Evolutionary conservation across 2,329 filamentous ascomycete genomes (phyloP).

Genomic region (Reticulascus tulasneorum): DNA sequence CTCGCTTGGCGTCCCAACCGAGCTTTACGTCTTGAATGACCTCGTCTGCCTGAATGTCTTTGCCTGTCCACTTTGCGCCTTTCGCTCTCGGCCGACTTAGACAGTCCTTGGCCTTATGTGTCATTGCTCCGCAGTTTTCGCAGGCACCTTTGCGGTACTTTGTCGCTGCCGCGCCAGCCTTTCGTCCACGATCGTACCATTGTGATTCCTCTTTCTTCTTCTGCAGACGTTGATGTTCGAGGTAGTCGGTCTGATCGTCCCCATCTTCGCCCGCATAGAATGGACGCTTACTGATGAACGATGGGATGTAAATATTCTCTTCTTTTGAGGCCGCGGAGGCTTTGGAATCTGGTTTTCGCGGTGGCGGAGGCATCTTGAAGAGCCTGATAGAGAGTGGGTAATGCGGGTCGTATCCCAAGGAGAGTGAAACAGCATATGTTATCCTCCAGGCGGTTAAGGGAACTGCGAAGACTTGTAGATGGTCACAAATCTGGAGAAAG

Average conservation of each 20-base stretch:
- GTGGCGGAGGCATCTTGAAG: constrained; percentile 19
- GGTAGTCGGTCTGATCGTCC: constrained; percentile 75
- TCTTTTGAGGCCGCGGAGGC: constrained; percentile 60
- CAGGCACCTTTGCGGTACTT: constrained; percentile 98
- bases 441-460: no score
- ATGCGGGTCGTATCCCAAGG: no score
- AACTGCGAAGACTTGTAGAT: no score
- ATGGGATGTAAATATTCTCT: constrained; percentile 97
- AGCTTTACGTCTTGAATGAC: constrained; percentile 78
- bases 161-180: constrained; percentile 79
- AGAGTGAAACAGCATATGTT: no score
- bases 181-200: constrained; percentile 92
- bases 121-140: constrained; percentile 97
- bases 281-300: constrained; percentile 96
- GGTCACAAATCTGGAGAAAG: no score
- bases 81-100: constrained; percentile 81
- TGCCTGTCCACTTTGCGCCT: constrained; percentile 88
- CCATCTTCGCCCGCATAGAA: constrained; percentile 87
- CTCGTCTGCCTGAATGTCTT: constrained; percentile 91
- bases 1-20: constrained; percentile 95
- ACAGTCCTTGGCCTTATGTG: constrained; percentile 93
- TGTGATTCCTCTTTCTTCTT: constrained; percentile 71
- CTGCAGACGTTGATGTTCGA: constrained; percentile 90
- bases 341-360: constrained; percentile 26
- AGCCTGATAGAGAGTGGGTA: no score